A percentile compares a stretch with the other conserved stretches of the same genome.
Conservation (phyloP, 306 rosid species). For the Morella rubra region DNA sequence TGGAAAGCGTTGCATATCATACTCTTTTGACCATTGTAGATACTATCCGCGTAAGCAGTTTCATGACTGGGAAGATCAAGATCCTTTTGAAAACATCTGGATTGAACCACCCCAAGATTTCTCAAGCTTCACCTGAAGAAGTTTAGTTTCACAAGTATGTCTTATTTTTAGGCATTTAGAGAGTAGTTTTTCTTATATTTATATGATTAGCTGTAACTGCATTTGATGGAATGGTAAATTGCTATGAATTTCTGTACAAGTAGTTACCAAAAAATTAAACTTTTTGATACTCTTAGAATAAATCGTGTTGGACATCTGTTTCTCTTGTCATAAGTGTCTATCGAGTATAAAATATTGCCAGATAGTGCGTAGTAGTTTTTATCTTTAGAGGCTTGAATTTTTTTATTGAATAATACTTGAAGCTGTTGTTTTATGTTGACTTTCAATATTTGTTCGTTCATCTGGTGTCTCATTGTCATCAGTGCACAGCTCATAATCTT, state of each 20-base stretch:
- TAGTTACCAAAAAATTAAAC: not conserved
- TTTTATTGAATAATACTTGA: not conserved
- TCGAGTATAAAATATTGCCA: not conserved
- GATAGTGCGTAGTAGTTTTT: not conserved
- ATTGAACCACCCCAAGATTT: conserved; percentile 74
- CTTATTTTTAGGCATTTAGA: conserved; percentile 2
- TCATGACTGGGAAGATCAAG: conserved; percentile 89
- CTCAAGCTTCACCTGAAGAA: conserved; percentile 49
- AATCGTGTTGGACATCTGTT: not conserved
- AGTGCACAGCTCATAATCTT: too few relatives aligned
- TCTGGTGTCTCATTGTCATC: not conserved
- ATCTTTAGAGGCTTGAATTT: not conserved
- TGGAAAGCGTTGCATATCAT: conserved; percentile 78
- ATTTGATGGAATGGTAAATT: not conserved
- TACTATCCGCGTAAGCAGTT: conserved; percentile 86
- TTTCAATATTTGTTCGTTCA: not conserved
- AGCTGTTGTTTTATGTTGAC: not conserved
- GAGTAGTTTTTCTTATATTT: not conserved
- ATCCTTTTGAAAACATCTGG: conserved; percentile 80
- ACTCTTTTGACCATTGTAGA: conserved; percentile 59
- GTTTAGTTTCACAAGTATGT: conserved; percentile 32
- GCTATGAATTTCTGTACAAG: conserved; percentile 1
- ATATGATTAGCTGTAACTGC: not conserved
- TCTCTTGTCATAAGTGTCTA: not conserved
- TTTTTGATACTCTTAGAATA: not conserved